These are phyloP conservation scores for Paraphaeosphaeria sporulosa DNA, from an alignment of 2,329 filamentous ascomycete genomes.

Conservation along the genomic window DNA sequence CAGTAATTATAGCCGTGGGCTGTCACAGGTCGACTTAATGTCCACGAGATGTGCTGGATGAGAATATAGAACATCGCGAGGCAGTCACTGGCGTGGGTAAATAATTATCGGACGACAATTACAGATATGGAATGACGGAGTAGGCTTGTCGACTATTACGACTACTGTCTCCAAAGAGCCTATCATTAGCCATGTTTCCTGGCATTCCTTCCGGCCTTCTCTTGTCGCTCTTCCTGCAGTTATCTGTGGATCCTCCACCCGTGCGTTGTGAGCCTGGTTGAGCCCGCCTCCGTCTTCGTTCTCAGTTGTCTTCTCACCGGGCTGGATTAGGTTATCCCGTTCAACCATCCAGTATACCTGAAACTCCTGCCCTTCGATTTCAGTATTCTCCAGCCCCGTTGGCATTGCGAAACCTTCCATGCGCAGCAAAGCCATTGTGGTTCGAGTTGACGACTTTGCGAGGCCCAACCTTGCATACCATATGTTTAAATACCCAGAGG, in stretches of 20 bases:
- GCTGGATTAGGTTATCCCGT: no score
- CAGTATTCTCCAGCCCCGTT: no score
- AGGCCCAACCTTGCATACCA: no score
- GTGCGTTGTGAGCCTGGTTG: background rate
- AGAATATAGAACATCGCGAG: background rate
- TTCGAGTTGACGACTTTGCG: no score
- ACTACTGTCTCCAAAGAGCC: background rate
- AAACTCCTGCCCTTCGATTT: no score
- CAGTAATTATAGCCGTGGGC: slow-evolving; percentile 12
- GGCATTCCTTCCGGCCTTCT: background rate
- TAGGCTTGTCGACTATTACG: background rate
- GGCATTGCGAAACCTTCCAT: no score
- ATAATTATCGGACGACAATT: background rate
- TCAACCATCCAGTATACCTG: no score
- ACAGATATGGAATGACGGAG: background rate
- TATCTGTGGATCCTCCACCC: background rate
- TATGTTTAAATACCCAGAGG: no score
- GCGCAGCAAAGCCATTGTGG: no score
- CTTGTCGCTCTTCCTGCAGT: background rate
- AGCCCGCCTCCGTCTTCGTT: background rate
- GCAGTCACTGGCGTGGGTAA: background rate
- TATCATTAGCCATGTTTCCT: background rate
- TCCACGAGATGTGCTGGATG: background rate
- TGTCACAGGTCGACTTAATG: background rate
- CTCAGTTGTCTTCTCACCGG: no score